phyloP scores from a whole-genome alignment of 805 yeast species.

The Lipomyces japonicus region DNA sequence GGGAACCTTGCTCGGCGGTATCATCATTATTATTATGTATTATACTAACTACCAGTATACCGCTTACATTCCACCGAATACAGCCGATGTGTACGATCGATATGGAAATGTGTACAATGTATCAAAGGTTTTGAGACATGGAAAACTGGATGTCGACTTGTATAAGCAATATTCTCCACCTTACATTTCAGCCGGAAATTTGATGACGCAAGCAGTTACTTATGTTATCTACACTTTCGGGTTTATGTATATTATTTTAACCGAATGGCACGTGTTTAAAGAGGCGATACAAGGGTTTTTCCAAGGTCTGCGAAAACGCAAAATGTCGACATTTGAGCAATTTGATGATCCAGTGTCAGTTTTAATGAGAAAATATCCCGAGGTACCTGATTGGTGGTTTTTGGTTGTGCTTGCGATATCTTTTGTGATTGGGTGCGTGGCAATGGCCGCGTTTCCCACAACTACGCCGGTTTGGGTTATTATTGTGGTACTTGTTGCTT shows the following conservation, averaged over 20 bases:
- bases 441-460: constrained; percentile 33
- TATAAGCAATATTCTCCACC: constrained; percentile 21
- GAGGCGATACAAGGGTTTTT: constrained; percentile 54
- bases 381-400: constrained; percentile 49
- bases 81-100: constrained; percentile 42
- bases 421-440: constrained; percentile 35
- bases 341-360: constrained; percentile 19
- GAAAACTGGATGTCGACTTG: constrained; percentile 18
- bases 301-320: constrained; percentile 46
- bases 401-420: constrained; percentile 43
- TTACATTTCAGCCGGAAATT: constrained; percentile 42
- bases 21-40: constrained; percentile 37
- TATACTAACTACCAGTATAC: constrained; percentile 52
- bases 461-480: constrained; percentile 64
- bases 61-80: constrained; percentile 49
- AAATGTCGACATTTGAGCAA: constrained; percentile 58
- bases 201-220: constrained; percentile 42
- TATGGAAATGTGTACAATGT: constrained; percentile 46
- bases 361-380: constrained; percentile 52
- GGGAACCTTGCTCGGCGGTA: constrained; percentile 40
- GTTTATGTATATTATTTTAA: constrained; percentile 62
- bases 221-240: constrained; percentile 52
- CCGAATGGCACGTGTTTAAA: constrained; percentile 53
- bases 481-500: constrained; percentile 45
- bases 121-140: constrained; percentile 43